Evolutionary conservation across 345 rosid genomes (phyloP).

Genomic region (Salix dunnii): DNA sequence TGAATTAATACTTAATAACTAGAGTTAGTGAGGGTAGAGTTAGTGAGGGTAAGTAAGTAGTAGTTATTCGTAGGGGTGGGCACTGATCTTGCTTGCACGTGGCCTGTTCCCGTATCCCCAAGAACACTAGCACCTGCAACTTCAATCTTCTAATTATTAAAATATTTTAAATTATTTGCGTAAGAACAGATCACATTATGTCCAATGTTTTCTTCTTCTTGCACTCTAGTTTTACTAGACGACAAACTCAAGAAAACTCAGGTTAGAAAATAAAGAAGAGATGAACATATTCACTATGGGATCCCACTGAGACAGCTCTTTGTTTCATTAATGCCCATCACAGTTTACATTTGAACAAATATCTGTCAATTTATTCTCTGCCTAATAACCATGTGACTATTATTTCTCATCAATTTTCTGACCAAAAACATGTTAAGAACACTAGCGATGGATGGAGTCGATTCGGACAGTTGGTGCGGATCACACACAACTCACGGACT

Average conservation of each 20-base stretch:
- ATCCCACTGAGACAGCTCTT: conserved; percentile 6
- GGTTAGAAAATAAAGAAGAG: background rate
- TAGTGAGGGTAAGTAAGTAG: background rate
- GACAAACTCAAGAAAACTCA: conserved; percentile 14
- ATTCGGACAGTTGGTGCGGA: too few species aligned
- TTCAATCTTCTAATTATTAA: conserved; percentile 26
- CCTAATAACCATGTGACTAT: background rate
- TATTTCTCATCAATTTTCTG: background rate
- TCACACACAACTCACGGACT: too few species aligned
- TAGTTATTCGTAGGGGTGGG: conserved; percentile 44
- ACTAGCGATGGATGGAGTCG: too few species aligned
- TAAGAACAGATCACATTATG: conserved; percentile 15
- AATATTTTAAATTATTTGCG: conserved; percentile 4
- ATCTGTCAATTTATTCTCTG: background rate
- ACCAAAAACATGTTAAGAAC: background rate
- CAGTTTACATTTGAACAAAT: background rate
- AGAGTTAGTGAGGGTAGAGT: background rate
- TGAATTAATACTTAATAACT: conserved; percentile 8
- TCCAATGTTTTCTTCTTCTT: background rate
- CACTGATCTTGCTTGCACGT: conserved; percentile 50
- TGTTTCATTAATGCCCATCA: background rate
- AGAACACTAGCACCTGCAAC: conserved; percentile 49
- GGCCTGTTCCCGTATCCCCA: conserved; percentile 40
- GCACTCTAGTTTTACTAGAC: background rate
- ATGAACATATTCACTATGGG: background rate